A percentile compares a stretch with the other conserved stretches of the same genome.
Evolutionary conservation across 225 moss, liverwort and hornwort genomes (phyloP).

Genomic region (Anthoceros angustus): DNA sequence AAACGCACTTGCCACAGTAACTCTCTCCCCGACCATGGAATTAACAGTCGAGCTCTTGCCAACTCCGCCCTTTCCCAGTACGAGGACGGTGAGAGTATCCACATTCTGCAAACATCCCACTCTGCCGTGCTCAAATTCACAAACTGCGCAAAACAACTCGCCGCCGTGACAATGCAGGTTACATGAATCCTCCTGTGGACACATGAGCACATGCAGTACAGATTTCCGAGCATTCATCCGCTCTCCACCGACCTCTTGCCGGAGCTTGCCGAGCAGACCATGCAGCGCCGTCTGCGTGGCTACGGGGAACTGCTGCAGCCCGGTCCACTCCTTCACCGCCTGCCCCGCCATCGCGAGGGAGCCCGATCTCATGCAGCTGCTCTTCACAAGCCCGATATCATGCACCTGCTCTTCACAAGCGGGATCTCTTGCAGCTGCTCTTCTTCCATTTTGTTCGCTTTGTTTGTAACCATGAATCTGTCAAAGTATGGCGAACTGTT

Average conservation of each 20-base stretch:
- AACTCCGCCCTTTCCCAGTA: conserved; percentile 90
- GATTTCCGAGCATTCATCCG: background rate
- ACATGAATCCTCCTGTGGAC: too few relatives aligned
- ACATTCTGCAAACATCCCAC: conserved; percentile 36
- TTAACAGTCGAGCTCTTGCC: conserved; percentile 97
- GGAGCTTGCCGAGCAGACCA: conserved; percentile 61
- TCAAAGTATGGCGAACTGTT: too few relatives aligned
- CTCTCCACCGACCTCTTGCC: conserved; percentile 42
- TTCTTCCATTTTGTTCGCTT: too few relatives aligned
- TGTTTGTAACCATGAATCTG: too few relatives aligned
- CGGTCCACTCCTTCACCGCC: conserved; percentile 90
- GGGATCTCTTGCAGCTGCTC: too few relatives aligned
- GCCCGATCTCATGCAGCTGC: too few relatives aligned
- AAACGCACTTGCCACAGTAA: conserved; percentile 83
- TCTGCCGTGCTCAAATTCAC: too few relatives aligned
- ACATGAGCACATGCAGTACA: background rate
- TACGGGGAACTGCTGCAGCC: conserved; percentile 85
- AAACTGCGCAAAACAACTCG: too few relatives aligned
- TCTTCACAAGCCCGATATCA: too few relatives aligned
- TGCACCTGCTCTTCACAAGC: too few relatives aligned
- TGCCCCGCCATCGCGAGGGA: conserved; percentile 28
- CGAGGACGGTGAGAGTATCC: conserved; percentile 75
- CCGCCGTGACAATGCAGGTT: too few relatives aligned
- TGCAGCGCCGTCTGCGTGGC: conserved; percentile 91
- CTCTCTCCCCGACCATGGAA: conserved; percentile 88